phyloP scores from a whole-genome alignment of 345 rosid genomes.

The Melaleuca quinquenervia region DNA sequence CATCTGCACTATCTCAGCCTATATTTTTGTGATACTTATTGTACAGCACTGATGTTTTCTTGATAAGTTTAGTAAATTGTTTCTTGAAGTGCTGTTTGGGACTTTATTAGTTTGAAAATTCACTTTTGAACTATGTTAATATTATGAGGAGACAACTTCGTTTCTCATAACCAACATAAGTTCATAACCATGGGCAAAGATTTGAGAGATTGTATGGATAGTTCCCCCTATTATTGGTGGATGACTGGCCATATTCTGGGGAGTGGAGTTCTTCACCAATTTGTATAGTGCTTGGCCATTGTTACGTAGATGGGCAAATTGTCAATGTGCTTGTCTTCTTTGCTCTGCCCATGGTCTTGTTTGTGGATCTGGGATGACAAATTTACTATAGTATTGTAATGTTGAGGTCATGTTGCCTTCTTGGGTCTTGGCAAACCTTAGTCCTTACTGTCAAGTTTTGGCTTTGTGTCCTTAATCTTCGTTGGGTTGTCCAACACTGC shows the following conservation, averaged over 20 bases:
- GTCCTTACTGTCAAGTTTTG: not conserved
- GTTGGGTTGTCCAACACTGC: conserved; percentile 9
- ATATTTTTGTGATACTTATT: not conserved
- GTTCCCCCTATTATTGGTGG: not conserved
- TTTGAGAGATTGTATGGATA: not conserved
- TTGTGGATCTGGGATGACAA: not conserved
- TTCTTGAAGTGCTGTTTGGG: not conserved
- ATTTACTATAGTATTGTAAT: not conserved
- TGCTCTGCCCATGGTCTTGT: not conserved
- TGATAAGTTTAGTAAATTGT: not conserved
- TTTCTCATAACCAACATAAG: not conserved
- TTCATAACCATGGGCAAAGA: not conserved
- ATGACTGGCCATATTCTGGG: not conserved
- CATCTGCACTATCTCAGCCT: not conserved
- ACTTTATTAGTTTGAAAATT: not conserved
- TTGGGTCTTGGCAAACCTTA: not conserved
- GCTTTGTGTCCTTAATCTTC: not conserved
- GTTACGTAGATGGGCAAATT: not conserved
- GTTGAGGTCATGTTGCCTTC: not conserved
- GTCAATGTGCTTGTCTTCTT: not conserved
- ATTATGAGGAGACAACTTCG: not conserved
- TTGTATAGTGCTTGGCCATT: not conserved
- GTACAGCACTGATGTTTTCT: not conserved
- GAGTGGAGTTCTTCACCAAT: not conserved
- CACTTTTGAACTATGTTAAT: not conserved